Percentiles rank a stretch among this genome's conserved stretches.
Conservation (phyloP, 305 asterid genomes). For the Rubia occidens region DNA sequence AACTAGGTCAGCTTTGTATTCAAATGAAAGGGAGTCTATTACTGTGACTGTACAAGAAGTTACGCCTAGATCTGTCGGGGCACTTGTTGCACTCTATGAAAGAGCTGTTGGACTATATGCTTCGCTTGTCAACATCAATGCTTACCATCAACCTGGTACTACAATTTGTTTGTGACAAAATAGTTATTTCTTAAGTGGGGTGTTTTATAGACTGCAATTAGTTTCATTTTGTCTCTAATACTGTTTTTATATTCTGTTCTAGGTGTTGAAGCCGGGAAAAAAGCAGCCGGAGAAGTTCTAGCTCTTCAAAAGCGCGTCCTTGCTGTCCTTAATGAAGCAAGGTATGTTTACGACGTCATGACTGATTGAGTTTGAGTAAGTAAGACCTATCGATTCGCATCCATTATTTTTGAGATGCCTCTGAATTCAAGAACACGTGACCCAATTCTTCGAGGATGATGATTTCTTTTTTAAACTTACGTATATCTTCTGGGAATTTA, state of each 20-base stretch:
- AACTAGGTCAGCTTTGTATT: constrained; percentile 88
- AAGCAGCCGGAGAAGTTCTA: constrained; percentile 94
- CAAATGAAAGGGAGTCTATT: constrained; percentile 83
- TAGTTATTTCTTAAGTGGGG: neutral
- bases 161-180: neutral
- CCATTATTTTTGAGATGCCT: too few species aligned
- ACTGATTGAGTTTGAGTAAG: neutral
- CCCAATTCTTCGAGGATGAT: neutral
- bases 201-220: neutral
- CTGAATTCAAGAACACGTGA: too few species aligned
- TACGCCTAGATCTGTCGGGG: constrained; percentile 96
- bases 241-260: constrained; percentile 4
- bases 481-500: neutral
- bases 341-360: constrained; percentile 31
- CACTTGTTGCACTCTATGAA: constrained; percentile 87
- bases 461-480: neutral
- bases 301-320: constrained; percentile 99
- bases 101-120: constrained; percentile 98
- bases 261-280: constrained; percentile 99
- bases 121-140: constrained; percentile 82
- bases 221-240: neutral
- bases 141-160: constrained; percentile 98
- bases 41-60: constrained; percentile 95
- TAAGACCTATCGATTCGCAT: too few species aligned
- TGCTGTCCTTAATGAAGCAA: constrained; percentile 82